Evolutionary conservation across 2,329 filamentous ascomycete species (phyloP).

Genomic region (Aspergillus melleus): DNA sequence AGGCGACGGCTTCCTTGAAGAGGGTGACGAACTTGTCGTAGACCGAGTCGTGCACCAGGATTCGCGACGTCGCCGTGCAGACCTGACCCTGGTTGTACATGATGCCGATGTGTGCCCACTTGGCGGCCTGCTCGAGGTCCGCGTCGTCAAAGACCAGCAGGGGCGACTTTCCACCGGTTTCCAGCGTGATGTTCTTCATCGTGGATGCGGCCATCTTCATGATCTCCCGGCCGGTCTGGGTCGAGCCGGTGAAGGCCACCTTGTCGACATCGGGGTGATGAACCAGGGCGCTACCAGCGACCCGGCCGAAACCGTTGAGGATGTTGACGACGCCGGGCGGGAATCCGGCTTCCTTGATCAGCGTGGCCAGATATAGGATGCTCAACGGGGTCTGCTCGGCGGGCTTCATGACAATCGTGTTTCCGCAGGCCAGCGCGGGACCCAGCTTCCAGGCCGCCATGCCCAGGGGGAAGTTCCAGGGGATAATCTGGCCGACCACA

Average conservation of each 20-base stretch:
- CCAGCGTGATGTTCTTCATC: constrained; percentile 37
- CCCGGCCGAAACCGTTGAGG: constrained; percentile 32
- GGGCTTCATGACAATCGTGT: constrained; percentile 36
- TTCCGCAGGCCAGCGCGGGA: constrained; percentile 36
- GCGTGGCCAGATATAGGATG: constrained; percentile 34
- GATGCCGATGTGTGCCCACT: constrained; percentile 63
- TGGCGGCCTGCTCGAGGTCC: constrained; percentile 66
- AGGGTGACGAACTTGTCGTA: constrained; percentile 34
- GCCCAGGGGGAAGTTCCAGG: constrained; percentile 83
- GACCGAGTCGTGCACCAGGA: constrained; percentile 59
- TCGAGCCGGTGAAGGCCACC: constrained; percentile 37
- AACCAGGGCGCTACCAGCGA: constrained; percentile 33
- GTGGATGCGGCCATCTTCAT: constrained; percentile 39
- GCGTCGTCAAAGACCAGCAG: constrained; percentile 66
- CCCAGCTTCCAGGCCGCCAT: constrained; percentile 60
- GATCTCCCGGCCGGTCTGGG: constrained; percentile 34
- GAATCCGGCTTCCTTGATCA: constrained; percentile 37
- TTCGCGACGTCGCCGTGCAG: constrained; percentile 36
- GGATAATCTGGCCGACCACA: constrained; percentile 84
- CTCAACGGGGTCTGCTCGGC: constrained; percentile 37
- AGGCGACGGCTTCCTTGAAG: constrained; percentile 32
- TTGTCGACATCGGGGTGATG: constrained; percentile 36
- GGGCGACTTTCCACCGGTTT: constrained; percentile 65
- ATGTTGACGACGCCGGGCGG: constrained; percentile 38
- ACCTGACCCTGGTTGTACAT: constrained; percentile 45